A percentile compares a stretch with the other conserved stretches of the same genome.
phyloP scores from a whole-genome alignment of 768 basidiomycete species.

The Kwoniella botswanensis region DNA sequence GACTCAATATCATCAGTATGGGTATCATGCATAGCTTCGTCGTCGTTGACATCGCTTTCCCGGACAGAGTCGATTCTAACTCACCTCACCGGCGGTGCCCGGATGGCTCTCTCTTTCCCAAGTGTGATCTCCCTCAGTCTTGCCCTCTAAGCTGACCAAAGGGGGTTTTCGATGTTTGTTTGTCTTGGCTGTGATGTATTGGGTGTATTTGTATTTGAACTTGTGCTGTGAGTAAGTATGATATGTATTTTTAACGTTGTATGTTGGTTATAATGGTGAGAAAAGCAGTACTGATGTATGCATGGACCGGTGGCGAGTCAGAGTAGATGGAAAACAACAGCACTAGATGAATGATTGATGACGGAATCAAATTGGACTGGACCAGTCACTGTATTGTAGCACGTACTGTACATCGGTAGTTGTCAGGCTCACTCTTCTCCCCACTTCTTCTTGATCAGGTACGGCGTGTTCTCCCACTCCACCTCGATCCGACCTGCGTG shows the following conservation, averaged over 20 bases:
- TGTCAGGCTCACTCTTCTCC: not conserved
- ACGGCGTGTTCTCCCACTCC: not conserved
- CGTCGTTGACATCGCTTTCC: not conserved
- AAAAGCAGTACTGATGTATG: not conserved
- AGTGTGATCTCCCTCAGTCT: not conserved
- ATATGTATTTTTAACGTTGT: not conserved
- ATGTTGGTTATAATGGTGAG: not conserved
- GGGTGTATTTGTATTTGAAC: no score
- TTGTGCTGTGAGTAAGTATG: not conserved
- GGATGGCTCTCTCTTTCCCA: not conserved
- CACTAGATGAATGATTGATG: not conserved
- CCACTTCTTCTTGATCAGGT: not conserved
- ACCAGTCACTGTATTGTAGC: no score
- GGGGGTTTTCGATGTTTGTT: not conserved
- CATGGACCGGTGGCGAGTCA: not conserved
- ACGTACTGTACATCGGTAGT: not conserved
- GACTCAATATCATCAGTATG: not conserved
- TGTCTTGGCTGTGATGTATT: not conserved
- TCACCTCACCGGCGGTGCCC: slow-evolving; percentile 10
- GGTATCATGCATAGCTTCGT: slow-evolving; percentile 11
- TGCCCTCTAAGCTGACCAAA: slow-evolving; percentile 2
- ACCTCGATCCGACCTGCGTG: not conserved
- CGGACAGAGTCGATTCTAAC: slow-evolving; percentile 1
- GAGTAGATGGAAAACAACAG: not conserved
- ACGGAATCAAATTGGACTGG: slow-evolving; percentile 1